phyloP scores from a whole-genome alignment of 768 basidiomycete genomes.

The Aureoboletus auriporus region DNA sequence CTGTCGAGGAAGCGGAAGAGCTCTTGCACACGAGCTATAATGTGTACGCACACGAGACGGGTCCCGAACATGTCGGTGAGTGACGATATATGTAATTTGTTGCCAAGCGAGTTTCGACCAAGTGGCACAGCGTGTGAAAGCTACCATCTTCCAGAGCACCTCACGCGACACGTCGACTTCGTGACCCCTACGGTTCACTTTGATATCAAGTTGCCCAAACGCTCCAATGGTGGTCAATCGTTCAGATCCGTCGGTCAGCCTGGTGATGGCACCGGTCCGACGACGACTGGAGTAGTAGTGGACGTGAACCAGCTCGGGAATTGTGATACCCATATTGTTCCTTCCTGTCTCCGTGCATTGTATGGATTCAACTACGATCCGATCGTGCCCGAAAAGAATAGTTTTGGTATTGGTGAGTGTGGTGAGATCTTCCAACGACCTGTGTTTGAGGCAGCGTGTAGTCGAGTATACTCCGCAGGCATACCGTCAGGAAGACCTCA shows the following conservation, averaged over 20 bases:
- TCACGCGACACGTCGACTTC: slow-evolving; percentile 37
- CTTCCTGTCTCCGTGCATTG: slow-evolving; percentile 51
- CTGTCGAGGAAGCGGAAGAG: slow-evolving; percentile 41
- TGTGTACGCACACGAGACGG: slow-evolving; percentile 37
- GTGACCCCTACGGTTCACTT: slow-evolving; percentile 45
- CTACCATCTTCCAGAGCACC: slow-evolving; percentile 39
- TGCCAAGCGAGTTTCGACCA: neutral
- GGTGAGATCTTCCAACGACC: neutral
- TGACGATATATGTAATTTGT: neutral
- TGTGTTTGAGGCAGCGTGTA: slow-evolving; percentile 21
- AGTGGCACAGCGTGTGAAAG: slow-evolving; percentile 32
- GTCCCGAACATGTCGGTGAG: slow-evolving; percentile 36
- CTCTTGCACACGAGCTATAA: slow-evolving; percentile 41
- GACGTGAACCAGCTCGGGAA: slow-evolving; percentile 13
- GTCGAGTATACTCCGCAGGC: slow-evolving; percentile 52
- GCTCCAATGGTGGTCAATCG: neutral
- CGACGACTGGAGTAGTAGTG: slow-evolving; percentile 21
- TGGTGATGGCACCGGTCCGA: slow-evolving; percentile 9
- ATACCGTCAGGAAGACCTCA: slow-evolving; percentile 42
- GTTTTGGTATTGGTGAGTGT: slow-evolving; percentile 46
- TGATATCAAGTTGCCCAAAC: slow-evolving; percentile 23
- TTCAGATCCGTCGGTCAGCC: slow-evolving; percentile 12
- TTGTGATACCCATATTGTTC: slow-evolving; percentile 47
- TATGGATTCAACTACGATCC: slow-evolving; percentile 55
- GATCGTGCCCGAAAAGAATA: slow-evolving; percentile 39